Base-by-base conservation (phyloP, 768 basidiomycete genomes). In the Podaxis pistillaris region DNA sequence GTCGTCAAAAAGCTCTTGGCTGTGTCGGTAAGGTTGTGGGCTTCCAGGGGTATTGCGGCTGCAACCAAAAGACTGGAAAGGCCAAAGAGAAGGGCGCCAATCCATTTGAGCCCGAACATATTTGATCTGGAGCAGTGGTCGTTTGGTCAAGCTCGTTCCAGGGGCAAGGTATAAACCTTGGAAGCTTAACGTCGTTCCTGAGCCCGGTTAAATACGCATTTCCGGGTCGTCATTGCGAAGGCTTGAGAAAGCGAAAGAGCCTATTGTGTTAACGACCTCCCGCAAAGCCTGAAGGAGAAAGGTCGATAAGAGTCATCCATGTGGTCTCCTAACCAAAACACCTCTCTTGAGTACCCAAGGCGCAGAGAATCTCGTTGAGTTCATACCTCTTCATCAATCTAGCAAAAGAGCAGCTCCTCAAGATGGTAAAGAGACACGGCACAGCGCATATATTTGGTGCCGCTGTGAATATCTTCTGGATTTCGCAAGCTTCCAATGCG, bases 21-120 rank as follows among this genome's bases (percentile, higher is more conserved):
- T 2, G 63, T 68, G 28, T 66, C 46, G 26, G 60, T 63, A n/a
- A 64, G 56, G 38, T 58, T 60, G 17, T 50, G 44, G 15, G 59
- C 50, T n/a, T 60, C 53, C 11, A 63, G 24, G 15, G 65, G 65
- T 17, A 56, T 15, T 15, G 65, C 55, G 26, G 46, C 54, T 5
- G 38, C 30, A 17, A 37, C 46, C 15, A 50, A 13, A 7, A 62
- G 47, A 28, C 54, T 56, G 8, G 61, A 62, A 30, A 62, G 44
- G 3, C 54, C 61, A 15, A 41, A 17, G 55, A 62, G 46, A 15
- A 62, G 38, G 15, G 55, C 61, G 30, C 30, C 30, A 26, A 62
- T 49, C 9, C 54, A 47, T 47, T 47, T 62, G 36, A 56, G 33
- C 24, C 54, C 61, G 46, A 56, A n/a, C 61, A 62, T 62, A 26